Evolutionary conservation across 2,329 filamentous ascomycete species (phyloP), one percentile per base, ranked within the genome.

Genomic region (Pezicula carpinea): DNA sequence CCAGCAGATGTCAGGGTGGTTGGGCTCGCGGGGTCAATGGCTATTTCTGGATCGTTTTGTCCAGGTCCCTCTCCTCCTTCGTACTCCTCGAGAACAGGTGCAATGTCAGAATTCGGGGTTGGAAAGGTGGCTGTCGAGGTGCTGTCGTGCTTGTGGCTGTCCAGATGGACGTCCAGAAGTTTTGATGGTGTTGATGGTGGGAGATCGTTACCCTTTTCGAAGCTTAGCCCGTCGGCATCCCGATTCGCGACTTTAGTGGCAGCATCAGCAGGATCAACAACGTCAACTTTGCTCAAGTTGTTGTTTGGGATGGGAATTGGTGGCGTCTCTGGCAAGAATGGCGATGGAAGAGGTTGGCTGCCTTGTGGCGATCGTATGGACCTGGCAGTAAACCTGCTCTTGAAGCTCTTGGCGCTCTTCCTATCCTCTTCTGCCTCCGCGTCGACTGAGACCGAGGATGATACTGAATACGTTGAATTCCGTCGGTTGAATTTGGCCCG

Each of bases 21-120:
- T 46, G 21, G 35, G 13, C 33, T 45, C 8, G 21, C 21, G 18
- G 23, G 34, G 32, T 33, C 19, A 19, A 33, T n/a, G 4, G 21
- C 40, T 34, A 33, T 23, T 10, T 14, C 34, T 39, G 32, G 19
- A 13, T 40, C 45, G 31, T 43, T 29, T 21, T 26, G 42, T 23
- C 35, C 31, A 23, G 18, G 18, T 15, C 49, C 53, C 14, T 46
- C 46, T 6, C 31, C 39, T 15, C 56, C 50, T 26, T 54, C 44
- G 31, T 52, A 52, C 33, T 60, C 54, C 39, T 57, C 59, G 4
- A 41, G 41, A 31, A 58, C 50, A 29, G 55, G 47, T 17, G 49
- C 31, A 21, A 58, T 57, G 46, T 62, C 61, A 33, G 58, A 59
- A 48, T 54, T 59, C 3, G 60, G 61, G 3, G 60, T 62, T 1